Conservation (phyloP, 768 basidiomycete species). For the Tulasnella sp. region DNA sequence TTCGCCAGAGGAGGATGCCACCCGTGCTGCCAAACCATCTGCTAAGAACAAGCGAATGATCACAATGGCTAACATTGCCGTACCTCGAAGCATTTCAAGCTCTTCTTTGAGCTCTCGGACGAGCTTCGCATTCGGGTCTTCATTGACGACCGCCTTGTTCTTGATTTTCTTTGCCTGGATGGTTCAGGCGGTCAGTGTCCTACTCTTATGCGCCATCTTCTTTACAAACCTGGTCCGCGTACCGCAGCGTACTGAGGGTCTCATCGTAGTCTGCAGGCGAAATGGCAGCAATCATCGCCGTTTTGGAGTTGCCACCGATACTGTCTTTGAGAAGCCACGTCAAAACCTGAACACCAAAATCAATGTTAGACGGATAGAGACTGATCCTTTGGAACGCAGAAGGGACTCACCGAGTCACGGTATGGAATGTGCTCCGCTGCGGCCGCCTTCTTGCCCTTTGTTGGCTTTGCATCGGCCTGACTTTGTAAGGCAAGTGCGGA, state of each 20-base stretch:
- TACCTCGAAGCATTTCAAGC: conserved; percentile 81
- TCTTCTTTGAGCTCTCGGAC: conserved; percentile 99
- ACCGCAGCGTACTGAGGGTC: conserved; percentile 90
- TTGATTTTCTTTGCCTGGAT: conserved; percentile 92
- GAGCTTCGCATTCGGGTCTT: conserved; percentile 98
- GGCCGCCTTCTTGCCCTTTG: conserved; percentile 68
- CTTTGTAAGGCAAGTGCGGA: conserved; percentile 68
- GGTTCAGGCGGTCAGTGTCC: conserved; percentile 15
- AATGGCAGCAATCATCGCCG: conserved; percentile 99
- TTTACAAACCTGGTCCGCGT: conserved; percentile 69
- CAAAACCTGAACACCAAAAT: conserved; percentile 53
- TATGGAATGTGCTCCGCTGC: conserved; percentile 93
- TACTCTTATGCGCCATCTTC: too few relatives aligned
- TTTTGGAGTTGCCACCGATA: conserved; percentile 93
- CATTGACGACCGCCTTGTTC: conserved; percentile 98
- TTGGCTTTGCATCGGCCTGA: conserved; percentile 48
- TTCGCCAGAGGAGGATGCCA: conserved; percentile 59
- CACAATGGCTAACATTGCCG: conserved; percentile 24
- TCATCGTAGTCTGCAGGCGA: conserved; percentile 98
- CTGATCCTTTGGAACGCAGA: background rate
- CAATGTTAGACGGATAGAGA: background rate
- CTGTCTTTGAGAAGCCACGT: conserved; percentile 99
- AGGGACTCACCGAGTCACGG: conserved; percentile 76
- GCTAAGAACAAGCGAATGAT: conserved; percentile 19
- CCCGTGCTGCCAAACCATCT: conserved; percentile 49